Evolutionary conservation across 306 rosid genomes (phyloP), one percentile per base, ranked within the genome.

Genomic region (Corylus americana): DNA sequence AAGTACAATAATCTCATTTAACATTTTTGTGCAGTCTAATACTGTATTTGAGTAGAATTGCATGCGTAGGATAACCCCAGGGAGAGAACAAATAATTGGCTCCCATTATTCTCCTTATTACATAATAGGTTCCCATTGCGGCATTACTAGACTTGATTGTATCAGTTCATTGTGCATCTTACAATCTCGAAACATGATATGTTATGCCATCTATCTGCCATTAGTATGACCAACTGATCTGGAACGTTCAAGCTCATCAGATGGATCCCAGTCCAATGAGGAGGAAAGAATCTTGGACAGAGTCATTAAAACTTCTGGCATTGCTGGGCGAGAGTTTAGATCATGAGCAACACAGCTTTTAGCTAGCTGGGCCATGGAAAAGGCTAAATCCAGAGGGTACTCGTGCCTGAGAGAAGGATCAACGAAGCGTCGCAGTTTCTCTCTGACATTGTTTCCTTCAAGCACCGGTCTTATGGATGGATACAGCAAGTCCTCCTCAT

Each of bases 381-480:
- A 86, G 2, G 94, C 97, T 79, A 90, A 55, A 31, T 92, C 95
- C 85, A 92, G 76, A 45, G 97, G 92, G 61, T 86, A 90, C 17
- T 86, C 89, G 12, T 29, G 62, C 59, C 76, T 76, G 51, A 90
- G 62, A 47, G 63, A 69, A 54, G 90, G 86, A 83, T 92, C 95
- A 80, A 92, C 84, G 86, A 92, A 90, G 37, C 45, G 88, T 70
- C 58, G 3, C 35, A 92, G 84, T 31, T 90, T 90, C 59, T 89
- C 90, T 73, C 83, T 80, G 45, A 86, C 92, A 63, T 79, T 78
- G 9, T 88, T 92, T 11, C 92, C 97, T 82, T 89, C 90, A 67
- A 92, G 82, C 42, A 85, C 89, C 2, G 69, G 68, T 37, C 50
- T 82, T 51, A 81, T 80, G 59, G 55, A 70, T 2, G 25, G 55